Evolutionary conservation across 1,284 basidiomycete species (phyloP).

Genomic region (Cutaneotrichosporon dermatis): DNA sequence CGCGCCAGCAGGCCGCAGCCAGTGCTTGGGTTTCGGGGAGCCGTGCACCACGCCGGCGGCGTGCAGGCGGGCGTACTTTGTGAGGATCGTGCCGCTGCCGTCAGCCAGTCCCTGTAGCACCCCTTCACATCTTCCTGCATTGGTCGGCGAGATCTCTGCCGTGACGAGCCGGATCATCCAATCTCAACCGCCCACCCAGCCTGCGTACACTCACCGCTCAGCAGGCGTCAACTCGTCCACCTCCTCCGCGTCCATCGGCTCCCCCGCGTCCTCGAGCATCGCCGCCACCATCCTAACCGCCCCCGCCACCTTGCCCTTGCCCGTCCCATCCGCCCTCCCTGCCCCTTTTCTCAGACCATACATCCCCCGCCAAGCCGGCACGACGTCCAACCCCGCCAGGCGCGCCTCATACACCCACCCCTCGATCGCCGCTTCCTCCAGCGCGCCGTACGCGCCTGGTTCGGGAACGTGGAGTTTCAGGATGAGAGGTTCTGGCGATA

Average conservation of each 20-base stretch:
- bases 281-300: not conserved
- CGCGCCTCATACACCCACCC: not conserved
- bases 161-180: too few relatives aligned
- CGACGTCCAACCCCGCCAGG: not conserved
- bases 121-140: too few relatives aligned
- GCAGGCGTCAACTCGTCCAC: not conserved
- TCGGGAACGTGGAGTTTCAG: not conserved
- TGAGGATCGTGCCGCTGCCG: not conserved
- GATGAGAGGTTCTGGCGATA: not conserved
- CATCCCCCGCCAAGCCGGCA: not conserved
- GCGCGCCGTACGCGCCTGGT: not conserved
- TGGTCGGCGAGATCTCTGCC: too few relatives aligned
- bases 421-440: not conserved
- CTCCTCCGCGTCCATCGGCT: not conserved
- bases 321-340: too few relatives aligned
- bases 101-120: not conserved
- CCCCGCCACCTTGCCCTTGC: too few relatives aligned
- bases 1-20: not conserved
- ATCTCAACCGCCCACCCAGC: too few relatives aligned
- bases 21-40: constrained; percentile 7
- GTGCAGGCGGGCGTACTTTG: constrained; percentile 9
- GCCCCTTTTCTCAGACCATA: not conserved
- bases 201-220: not conserved
- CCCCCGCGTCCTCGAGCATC: not conserved
- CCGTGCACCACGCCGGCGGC: constrained; percentile 1